Percentiles rank a stretch among this genome's conserved stretches.
Evolutionary conservation across 2,329 filamentous ascomycete genomes (phyloP).

Genomic region (Chrysosphaeria jannelii): DNA sequence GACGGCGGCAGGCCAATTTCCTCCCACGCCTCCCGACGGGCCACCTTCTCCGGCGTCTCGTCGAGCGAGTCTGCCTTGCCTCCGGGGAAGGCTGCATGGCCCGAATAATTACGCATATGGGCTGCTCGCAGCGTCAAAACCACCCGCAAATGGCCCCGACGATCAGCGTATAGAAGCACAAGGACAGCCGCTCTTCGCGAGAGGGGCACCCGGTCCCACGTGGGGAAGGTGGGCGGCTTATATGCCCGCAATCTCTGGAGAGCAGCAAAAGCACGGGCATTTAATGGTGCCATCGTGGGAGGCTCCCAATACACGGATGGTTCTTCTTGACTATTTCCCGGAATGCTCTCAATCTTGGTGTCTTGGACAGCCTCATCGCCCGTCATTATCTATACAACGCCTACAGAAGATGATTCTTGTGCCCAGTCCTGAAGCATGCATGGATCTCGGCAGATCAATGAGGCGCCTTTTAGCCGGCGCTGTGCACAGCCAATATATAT

Average conservation of each 20-base stretch:
- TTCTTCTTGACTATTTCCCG: too few species aligned
- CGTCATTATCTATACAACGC: too few species aligned
- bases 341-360: too few species aligned
- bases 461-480: too few species aligned
- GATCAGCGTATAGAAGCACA: conserved; percentile 65
- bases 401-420: too few species aligned
- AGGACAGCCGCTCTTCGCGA: conserved; percentile 60
- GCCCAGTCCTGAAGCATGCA: too few species aligned
- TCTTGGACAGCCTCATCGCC: too few species aligned
- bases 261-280: conserved; percentile 21
- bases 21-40: conserved; percentile 68
- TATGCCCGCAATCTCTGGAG: conserved; percentile 29
- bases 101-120: conserved; percentile 37
- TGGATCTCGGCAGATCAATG: too few species aligned
- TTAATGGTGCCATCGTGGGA: conserved; percentile 24
- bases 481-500: too few species aligned
- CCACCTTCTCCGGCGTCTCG: conserved; percentile 49
- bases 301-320: conserved; percentile 26
- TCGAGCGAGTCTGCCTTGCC: conserved; percentile 31
- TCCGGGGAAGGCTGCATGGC: conserved; percentile 64
- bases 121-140: conserved; percentile 39
- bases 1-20: conserved; percentile 67
- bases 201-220: conserved; percentile 29
- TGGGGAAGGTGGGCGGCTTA: conserved; percentile 25
- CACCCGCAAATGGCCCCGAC: conserved; percentile 43